phyloP scores from a whole-genome alignment of 345 rosid genomes.

The Brassica cretica region DNA sequence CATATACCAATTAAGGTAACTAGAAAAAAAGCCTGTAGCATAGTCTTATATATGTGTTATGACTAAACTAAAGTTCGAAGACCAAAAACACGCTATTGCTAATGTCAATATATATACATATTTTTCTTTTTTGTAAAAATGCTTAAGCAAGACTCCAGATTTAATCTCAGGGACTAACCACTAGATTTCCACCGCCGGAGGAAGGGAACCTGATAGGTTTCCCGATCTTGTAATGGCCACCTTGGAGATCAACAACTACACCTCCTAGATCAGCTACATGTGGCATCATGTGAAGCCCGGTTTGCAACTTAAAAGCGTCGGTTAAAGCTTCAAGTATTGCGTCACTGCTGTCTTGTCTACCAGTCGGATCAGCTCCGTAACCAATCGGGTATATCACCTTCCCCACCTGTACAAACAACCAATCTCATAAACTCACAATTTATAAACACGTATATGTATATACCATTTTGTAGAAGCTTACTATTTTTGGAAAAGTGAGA shows the following conservation, averaged over 20 bases:
- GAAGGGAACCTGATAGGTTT: conserved; percentile 63
- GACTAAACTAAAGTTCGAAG: not conserved
- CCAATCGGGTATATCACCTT: conserved; percentile 56
- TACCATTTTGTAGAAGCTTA: conserved; percentile 9
- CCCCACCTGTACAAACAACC: conserved; percentile 43
- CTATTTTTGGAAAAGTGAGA: conserved; percentile 41
- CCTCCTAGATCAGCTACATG: conserved; percentile 75
- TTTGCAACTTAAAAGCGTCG: conserved; percentile 54
- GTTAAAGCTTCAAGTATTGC: conserved; percentile 54
- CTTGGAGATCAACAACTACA: conserved; percentile 61
- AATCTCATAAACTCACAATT: not conserved
- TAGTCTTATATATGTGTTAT: not conserved
- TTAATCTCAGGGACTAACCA: conserved; percentile 44
- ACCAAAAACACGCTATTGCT: not conserved
- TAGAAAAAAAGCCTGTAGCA: not conserved
- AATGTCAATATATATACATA: not conserved
- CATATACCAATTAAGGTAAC: not conserved
- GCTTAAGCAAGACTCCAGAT: not conserved
- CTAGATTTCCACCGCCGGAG: conserved; percentile 55
- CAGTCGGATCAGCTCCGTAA: conserved; percentile 80
- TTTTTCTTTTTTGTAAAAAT: not conserved
- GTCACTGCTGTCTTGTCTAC: conserved; percentile 56
- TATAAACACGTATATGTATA: not conserved
- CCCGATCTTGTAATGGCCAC: conserved; percentile 62
- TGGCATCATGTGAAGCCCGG: conserved; percentile 46